Conservation (phyloP, 495 filamentous ascomycete genomes). For the Usnea hakonensis region DNA sequence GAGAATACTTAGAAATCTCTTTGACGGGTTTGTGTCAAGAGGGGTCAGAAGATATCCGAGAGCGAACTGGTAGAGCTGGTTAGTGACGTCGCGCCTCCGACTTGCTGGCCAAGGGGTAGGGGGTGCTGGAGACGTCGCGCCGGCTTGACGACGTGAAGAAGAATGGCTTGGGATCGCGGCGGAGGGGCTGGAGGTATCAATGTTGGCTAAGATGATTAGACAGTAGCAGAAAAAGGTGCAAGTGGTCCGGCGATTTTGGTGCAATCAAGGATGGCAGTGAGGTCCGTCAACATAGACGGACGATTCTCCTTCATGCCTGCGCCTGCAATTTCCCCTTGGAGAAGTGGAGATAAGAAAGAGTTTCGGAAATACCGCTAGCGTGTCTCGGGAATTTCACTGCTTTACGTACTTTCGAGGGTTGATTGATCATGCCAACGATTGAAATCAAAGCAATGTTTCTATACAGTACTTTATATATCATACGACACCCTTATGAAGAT, state of each 20-base stretch:
- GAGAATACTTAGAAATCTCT: not conserved
- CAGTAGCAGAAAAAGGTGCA: not conserved
- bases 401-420: not conserved
- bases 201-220: slow-evolving; percentile 14
- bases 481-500: not conserved
- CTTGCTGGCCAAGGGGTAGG: slow-evolving; percentile 11
- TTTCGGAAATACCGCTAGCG: not conserved
- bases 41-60: slow-evolving; percentile 27
- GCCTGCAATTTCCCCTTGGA: not conserved
- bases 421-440: not conserved
- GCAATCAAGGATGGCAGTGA: not conserved
- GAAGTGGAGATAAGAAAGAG: not conserved
- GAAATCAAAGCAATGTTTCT: not conserved
- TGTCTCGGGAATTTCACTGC: not conserved
- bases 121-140: slow-evolving; percentile 4
- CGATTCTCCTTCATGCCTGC: not conserved
- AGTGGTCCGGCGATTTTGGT: not conserved
- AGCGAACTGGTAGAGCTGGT: slow-evolving; percentile 26
- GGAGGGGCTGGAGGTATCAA: slow-evolving; percentile 20
- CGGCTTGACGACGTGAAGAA: slow-evolving; percentile 6
- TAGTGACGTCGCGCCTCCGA: slow-evolving; percentile 16
- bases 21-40: slow-evolving; percentile 15
- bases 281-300: not conserved
- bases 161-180: slow-evolving; percentile 8
- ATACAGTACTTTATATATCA: not conserved